A percentile compares a stretch with the other conserved stretches of the same genome.
phyloP scores from a whole-genome alignment of 1,139 yeast genomes.

The Suhomyces panamericanus region DNA sequence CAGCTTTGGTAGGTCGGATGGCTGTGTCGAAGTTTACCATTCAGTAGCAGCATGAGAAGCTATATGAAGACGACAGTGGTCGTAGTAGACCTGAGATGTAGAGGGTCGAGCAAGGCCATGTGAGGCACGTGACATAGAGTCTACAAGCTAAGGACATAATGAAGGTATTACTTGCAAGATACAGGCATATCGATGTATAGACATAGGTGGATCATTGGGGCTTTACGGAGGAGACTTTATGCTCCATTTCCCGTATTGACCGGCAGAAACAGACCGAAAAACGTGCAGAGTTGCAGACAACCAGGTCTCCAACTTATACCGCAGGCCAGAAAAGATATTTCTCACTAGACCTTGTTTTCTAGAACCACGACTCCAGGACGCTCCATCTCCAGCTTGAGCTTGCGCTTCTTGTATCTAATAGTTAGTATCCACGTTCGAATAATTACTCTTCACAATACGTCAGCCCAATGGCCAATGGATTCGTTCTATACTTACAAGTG shows the following conservation, averaged over 20 bases:
- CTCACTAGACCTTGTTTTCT: neutral
- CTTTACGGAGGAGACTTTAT: no score
- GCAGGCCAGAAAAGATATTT: no score
- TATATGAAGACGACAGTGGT: conserved; percentile 1
- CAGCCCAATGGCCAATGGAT: no score
- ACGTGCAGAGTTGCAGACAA: no score
- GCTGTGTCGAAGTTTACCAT: neutral
- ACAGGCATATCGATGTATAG: no score
- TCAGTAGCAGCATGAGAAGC: neutral
- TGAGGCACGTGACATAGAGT: neutral
- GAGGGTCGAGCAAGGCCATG: neutral
- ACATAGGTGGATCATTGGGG: no score
- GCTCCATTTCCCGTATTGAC: no score
- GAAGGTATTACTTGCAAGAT: no score
- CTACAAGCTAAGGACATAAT: no score
- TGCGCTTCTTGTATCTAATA: neutral
- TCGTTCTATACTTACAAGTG: neutral
- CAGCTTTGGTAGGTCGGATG: neutral
- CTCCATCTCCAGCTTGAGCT: neutral
- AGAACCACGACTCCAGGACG: neutral
- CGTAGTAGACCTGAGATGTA: conserved; percentile 2
- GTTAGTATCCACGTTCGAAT: neutral
- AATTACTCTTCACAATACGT: neutral
- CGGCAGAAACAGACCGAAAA: no score
- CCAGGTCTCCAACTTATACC: no score